Conservation (phyloP, 176 grass and related monocot genomes). For the Thalia dealbata region DNA sequence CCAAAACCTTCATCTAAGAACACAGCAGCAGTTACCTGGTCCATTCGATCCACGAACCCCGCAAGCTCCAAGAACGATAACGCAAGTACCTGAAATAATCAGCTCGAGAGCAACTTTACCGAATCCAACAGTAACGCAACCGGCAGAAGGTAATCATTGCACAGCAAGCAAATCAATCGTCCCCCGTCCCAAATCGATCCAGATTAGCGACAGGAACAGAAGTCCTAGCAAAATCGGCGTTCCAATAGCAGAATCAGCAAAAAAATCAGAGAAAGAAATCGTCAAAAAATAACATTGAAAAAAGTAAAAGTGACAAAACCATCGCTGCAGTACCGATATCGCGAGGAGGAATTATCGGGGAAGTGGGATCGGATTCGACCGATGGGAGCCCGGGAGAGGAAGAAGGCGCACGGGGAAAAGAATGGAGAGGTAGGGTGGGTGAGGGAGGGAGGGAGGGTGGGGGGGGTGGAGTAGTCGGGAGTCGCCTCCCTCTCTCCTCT, state of each 20-base stretch:
- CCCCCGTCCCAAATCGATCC: background rate
- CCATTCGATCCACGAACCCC: background rate
- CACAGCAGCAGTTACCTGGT: slow-evolving; percentile 5
- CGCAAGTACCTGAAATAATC: background rate
- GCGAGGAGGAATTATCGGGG: background rate
- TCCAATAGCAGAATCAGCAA: background rate
- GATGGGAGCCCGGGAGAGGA: background rate
- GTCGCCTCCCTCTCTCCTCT: background rate
- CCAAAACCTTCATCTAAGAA: background rate
- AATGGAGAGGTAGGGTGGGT: background rate
- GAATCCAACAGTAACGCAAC: background rate
- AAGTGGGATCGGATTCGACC: background rate
- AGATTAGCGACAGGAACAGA: background rate
- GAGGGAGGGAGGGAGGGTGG: background rate
- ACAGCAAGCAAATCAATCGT: background rate
- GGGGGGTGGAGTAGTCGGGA: background rate
- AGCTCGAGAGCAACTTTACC: background rate
- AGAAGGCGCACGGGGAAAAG: no score
- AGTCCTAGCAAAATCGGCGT: background rate
- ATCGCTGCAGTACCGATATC: background rate
- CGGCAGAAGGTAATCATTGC: background rate
- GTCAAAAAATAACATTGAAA: no score
- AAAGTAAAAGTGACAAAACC: no score
- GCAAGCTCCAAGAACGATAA: background rate
- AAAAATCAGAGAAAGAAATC: background rate